Conservation (phyloP, 805 yeast species). For the Yamadazyma phyllophila region DNA sequence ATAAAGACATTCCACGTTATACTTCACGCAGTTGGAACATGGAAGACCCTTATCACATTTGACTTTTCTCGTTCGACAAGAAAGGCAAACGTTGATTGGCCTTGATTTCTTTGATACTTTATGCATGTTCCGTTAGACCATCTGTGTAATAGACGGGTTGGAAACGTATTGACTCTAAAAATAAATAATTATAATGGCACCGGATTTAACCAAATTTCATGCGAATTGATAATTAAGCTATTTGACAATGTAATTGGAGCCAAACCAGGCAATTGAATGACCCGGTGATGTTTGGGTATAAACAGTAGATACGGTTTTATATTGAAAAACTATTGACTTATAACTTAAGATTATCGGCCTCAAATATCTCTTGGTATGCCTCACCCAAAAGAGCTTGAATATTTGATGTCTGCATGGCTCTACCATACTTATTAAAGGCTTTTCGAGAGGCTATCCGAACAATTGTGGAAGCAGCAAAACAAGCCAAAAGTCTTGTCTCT, state of each 20-base stretch:
- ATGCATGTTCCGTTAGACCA: background rate
- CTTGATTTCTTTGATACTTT: background rate
- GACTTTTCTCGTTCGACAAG: constrained; percentile 35
- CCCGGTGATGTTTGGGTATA: too few species aligned
- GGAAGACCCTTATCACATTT: constrained; percentile 39
- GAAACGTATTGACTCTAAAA: too few species aligned
- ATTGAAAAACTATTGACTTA: constrained; percentile 2
- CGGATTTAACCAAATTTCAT: too few species aligned
- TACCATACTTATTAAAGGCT: constrained; percentile 64
- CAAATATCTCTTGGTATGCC: constrained; percentile 54
- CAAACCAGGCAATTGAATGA: too few species aligned
- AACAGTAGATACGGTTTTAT: background rate
- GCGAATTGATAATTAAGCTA: too few species aligned
- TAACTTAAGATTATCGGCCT: constrained; percentile 17
- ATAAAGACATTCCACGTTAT: constrained; percentile 14
- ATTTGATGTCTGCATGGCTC: constrained; percentile 86
- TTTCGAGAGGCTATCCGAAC: constrained; percentile 62
- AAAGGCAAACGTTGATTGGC: constrained; percentile 20
- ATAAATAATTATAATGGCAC: too few species aligned
- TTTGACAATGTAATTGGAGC: too few species aligned
- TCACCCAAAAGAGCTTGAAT: constrained; percentile 65
- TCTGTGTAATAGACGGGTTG: too few species aligned
- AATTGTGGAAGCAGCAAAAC: constrained; percentile 67
- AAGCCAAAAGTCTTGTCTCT: constrained; percentile 48
- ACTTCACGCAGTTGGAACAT: constrained; percentile 30